Conservation (phyloP, 495 filamentous ascomycete species). For the Lasiosphaeria ovina region DNA sequence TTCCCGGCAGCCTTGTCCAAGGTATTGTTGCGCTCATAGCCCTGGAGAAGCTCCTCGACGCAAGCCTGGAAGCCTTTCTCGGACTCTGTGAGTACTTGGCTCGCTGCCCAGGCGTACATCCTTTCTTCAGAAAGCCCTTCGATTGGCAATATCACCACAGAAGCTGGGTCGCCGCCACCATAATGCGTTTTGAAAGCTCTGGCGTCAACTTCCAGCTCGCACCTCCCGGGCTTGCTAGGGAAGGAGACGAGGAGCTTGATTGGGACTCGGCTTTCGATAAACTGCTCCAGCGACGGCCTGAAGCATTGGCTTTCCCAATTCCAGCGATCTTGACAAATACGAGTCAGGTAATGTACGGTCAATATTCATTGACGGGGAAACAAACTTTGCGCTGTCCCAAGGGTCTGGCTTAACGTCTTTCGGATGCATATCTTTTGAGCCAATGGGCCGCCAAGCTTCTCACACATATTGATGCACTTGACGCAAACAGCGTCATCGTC, state of each 20-base stretch:
- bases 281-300: conserved; percentile 9
- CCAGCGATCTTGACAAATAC: conserved; percentile 17
- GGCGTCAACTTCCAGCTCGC: conserved; percentile 7
- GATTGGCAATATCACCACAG: conserved; percentile 1
- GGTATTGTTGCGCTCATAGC: conserved; percentile 5
- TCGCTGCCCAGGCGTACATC: conserved; percentile 14
- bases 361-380: not conserved
- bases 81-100: conserved; percentile 10
- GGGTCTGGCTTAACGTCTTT: not conserved
- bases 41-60: conserved; percentile 21
- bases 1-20: not conserved
- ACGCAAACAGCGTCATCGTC: not conserved
- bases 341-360: conserved; percentile 1
- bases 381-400: conserved; percentile 2
- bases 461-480: conserved; percentile 1
- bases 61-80: conserved; percentile 14
- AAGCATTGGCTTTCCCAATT: conserved; percentile 3
- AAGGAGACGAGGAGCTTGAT: conserved; percentile 12
- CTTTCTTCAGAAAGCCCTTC: conserved; percentile 2
- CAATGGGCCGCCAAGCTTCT: not conserved
- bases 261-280: not conserved
- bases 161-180: not conserved
- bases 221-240: conserved; percentile 11
- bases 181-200: conserved; percentile 1
- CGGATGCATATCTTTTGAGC: conserved; percentile 8